Base-by-base conservation (phyloP, 306 rosid species). In the Corylus heterophylla region DNA sequence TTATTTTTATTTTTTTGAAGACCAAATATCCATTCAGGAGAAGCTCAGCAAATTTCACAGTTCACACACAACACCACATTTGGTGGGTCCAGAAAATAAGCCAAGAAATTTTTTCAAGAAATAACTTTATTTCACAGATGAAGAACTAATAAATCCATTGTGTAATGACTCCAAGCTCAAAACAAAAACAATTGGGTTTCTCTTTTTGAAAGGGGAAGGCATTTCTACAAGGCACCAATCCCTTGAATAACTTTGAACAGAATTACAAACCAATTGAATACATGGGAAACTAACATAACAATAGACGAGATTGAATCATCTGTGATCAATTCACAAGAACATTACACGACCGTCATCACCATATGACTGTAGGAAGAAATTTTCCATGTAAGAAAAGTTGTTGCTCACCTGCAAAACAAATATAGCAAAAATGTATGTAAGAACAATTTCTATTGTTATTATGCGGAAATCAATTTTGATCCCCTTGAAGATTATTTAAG, bases 351-450 rank as follows among this genome's bases (percentile, higher is more conserved):
- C 25, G 25, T 22, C 25, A 22, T 22, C 25, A 22, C 25, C 25
- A 22, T 22, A 22, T 22, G 78, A 69, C 94, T 90, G 93, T 85
- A 83, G 77, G 83, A 50, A 7, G 12, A 78, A 74, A 74, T 81
- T 91, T 64, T 91, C 97, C 83, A 55, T 74, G 1, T 79, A 72
- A 18, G 79, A 69, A 54, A 18, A 47, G 61, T 80, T 77, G 79
- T 74, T 81, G 69, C 81, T 42, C 76, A 96, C 92, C 99, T 95
- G 86, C 85, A 77, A 77, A 79, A 48, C 67, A 82, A 20, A 72
- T 7, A 18, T 55, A 35, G 58, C 8, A 25, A 47, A 55, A 25
- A 58, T 76, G 29, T 63, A 45, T 12, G 37, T 54, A 76, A 69
- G 77, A 49, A 80, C 69, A 66, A 29, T 29, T 29, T 29, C 31